Base-by-base conservation (phyloP, 345 rosid genomes). In the Camelina neglecta region DNA sequence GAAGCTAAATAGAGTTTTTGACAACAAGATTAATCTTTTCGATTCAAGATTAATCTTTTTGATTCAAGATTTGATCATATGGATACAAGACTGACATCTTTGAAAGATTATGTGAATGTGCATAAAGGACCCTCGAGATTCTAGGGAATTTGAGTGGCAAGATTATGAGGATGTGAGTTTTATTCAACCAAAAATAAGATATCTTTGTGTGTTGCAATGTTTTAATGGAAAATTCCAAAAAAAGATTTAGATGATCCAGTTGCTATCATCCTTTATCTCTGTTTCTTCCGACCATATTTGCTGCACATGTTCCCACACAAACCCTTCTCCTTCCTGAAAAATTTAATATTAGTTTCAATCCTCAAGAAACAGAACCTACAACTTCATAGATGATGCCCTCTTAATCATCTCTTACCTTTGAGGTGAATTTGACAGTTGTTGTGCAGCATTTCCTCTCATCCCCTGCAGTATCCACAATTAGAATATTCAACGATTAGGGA, bases 211-310 rank as follows among this genome's bases (percentile, higher is more conserved):
- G 45, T 42, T 63, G 67, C 36, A 50, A 49, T 36, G 49, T 49
- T 60, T 10, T 23, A 5, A 5, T 60, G 31, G 20, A n/a, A 29
- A 9, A 38, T 0, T 10, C 8, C 50, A 16, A 21, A 16, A 45
- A 45, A 74, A 9, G 35, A 20, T 38, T 45, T 36, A 78, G 64
- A 80, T 69, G 67, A 81, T 60, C 89, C 91, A 88, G 56, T 82
- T 33, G 21, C 82, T 79, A 33, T 65, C 77, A 79, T 86, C 85
- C 60, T 84, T 81, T 11, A 73, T 83, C 65, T 59, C 84, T 15
- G 75, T 74, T 75, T 84, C 87, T 61, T 80, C 89, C 4, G 86
- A 74, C 98, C 97, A 93, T 53, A 84, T 88, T 80, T 91, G 87
- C 63, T 89, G 85, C 73, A 93, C 65, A 67, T 85, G 85, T 81